These are phyloP conservation scores for Talaromyces borbonicus DNA, from an alignment of 495 filamentous ascomycete species.

Conservation along the genomic window DNA sequence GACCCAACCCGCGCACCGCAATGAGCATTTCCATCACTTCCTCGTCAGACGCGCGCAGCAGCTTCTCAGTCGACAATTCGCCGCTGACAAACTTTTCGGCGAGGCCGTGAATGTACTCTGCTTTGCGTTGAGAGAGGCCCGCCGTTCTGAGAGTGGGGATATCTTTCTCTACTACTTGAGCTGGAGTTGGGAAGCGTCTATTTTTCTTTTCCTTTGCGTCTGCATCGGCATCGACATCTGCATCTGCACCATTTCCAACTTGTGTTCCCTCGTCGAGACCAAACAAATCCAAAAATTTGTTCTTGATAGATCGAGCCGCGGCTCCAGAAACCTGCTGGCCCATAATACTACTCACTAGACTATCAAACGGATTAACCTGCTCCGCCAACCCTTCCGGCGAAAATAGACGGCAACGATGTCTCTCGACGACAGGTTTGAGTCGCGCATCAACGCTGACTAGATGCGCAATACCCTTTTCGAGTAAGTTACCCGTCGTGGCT, in stretches of 20 bases:
- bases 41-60: conserved; percentile 71
- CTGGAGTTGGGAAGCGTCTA: conserved; percentile 63
- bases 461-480: conserved; percentile 70
- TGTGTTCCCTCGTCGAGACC: conserved; percentile 26
- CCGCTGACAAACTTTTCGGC: conserved; percentile 69
- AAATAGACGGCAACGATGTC: conserved; percentile 69
- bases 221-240: background rate
- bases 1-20: conserved; percentile 78
- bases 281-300: conserved; percentile 77
- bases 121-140: conserved; percentile 84
- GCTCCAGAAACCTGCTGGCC: conserved; percentile 93
- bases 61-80: conserved; percentile 63
- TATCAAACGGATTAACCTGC: conserved; percentile 77
- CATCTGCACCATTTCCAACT: no score
- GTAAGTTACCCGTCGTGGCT: conserved; percentile 60
- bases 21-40: conserved; percentile 72
- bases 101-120: conserved; percentile 83
- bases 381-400: conserved; percentile 74
- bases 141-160: conserved; percentile 65
- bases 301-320: conserved; percentile 78
- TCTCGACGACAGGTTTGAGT: conserved; percentile 61
- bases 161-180: conserved; percentile 50
- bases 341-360: conserved; percentile 76
- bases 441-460: conserved; percentile 66
- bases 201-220: background rate